phyloP scores from a whole-genome alignment of 805 yeast genomes.

The Ogataea neopini region DNA sequence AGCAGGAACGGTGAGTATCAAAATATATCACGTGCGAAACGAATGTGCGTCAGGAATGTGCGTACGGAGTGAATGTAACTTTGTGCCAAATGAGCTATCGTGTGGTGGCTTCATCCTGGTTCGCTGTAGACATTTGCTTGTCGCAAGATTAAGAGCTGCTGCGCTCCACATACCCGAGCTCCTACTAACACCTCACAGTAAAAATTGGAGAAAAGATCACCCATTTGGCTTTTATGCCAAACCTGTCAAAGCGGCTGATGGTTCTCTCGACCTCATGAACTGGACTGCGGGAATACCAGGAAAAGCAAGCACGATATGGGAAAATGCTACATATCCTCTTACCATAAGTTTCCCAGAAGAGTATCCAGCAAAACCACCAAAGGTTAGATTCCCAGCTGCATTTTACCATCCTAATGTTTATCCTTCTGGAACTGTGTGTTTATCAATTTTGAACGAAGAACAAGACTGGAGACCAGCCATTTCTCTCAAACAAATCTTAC shows the following conservation, averaged over 20 bases:
- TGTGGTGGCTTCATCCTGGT: too few relatives aligned
- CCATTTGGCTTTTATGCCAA: conserved; percentile 97
- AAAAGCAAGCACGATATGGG: conserved; percentile 83
- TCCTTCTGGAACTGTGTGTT: conserved; percentile 96
- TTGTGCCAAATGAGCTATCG: too few relatives aligned
- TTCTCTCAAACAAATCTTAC: conserved; percentile 80
- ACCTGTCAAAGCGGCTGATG: conserved; percentile 79
- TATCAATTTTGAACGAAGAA: conserved; percentile 88
- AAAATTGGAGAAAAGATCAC: conserved; percentile 97
- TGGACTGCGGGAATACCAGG: conserved; percentile 99
- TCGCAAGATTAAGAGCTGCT: too few relatives aligned
- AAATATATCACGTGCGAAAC: neutral
- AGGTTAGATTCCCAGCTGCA: conserved; percentile 82
- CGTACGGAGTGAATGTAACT: too few relatives aligned
- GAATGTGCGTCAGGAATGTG: too few relatives aligned
- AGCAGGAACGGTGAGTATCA: conserved; percentile 69
- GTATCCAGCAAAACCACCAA: conserved; percentile 96
- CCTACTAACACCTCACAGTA: conserved; percentile 44
- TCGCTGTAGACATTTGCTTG: too few relatives aligned
- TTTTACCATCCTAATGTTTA: conserved; percentile 97
- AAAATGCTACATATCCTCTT: conserved; percentile 83
- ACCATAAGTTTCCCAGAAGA: conserved; percentile 83
- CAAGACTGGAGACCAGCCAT: conserved; percentile 99
- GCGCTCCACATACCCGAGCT: too few relatives aligned
- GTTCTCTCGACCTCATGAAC: conserved; percentile 75